Base-by-base conservation (phyloP, 108 stramenopile species). In the Nannochloropsis gaditana region DNA sequence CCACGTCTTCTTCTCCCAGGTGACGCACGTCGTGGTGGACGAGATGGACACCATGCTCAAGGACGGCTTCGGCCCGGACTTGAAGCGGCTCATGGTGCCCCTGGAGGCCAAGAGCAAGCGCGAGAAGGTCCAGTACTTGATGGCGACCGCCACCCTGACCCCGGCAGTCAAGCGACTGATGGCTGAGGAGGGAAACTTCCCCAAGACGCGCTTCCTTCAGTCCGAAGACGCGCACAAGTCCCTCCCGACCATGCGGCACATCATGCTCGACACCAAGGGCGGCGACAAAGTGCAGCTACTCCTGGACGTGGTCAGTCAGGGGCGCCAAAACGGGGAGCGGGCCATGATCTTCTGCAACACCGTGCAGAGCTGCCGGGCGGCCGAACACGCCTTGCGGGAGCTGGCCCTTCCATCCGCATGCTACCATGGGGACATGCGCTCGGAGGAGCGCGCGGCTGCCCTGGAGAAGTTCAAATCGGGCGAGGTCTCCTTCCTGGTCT, bases 21-120 rank as follows among this genome's bases (percentile, higher is more conserved):
- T 90, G 21, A 88, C 86, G 9, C 84, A 80, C 79, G 91, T 97
- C 31, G 94, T 98, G 31, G 85, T 98, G 82, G 98, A 98, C 92
- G 98, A 98, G 93, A 94, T 97, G 90, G 98, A 98, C 93, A 98
- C 98, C 81, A 96, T 98, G 95, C 90, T 98, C 44, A 96, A 95
- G 84, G 96, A 97, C 86, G 98, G 98, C 21, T 98, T 98, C 88
- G 94, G 94, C 80, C 87, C 88, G 41, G 98, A 98, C 85, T 90
- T 98, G 81, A 93, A 93, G 43, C 90, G 92, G 79, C 80, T 98
- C 15, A 59, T 96, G 43, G 91, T 94, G 89, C 95, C 95, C 11
- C 88, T 96, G 73, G 86, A 96, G 21, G 41, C 84, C 9, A 87
- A 87, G 84, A 44, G 84, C 19, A 42, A 87, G 9, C 80, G 87